These are phyloP conservation scores for Silene noctiflora DNA, from an alignment of 179 eudicot genomes.

Conservation along the genomic window DNA sequence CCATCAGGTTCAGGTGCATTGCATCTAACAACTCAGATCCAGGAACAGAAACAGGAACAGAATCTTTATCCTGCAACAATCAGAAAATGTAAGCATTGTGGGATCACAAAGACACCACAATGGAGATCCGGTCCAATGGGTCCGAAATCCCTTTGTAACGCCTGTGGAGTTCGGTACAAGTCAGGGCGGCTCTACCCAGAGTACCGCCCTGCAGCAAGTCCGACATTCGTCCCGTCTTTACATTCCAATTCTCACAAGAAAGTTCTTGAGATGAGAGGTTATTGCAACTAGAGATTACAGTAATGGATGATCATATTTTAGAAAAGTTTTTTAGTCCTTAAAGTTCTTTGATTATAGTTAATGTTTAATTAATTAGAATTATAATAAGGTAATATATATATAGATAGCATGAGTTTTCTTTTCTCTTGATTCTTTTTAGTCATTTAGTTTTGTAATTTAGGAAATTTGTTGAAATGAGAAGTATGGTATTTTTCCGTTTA, in stretches of 20 bases:
- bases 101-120: constrained; percentile 81
- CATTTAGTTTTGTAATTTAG: constrained; percentile 31
- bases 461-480: constrained; percentile 16
- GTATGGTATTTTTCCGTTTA: background rate
- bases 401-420: constrained; percentile 14
- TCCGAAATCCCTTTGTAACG: constrained; percentile 78
- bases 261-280: constrained; percentile 71
- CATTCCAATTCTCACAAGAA: constrained; percentile 89
- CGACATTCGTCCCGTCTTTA: constrained; percentile 59
- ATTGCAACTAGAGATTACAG: constrained; percentile 16
- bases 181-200: constrained; percentile 84
- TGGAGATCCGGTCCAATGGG: constrained; percentile 90
- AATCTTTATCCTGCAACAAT: constrained; percentile 22
- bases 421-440: constrained; percentile 17
- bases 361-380: constrained; percentile 33
- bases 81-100: constrained; percentile 77
- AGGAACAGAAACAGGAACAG: constrained; percentile 10
- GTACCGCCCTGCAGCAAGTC: constrained; percentile 86
- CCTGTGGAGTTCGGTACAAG: constrained; percentile 82
- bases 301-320: too few species aligned
- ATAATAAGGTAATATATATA: constrained; percentile 11
- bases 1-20: constrained; percentile 15
- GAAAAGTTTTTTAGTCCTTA: constrained; percentile 25
- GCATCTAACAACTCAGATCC: constrained; percentile 12
- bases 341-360: constrained; percentile 24